Percentiles rank a stretch among this genome's conserved stretches.
Conservation (phyloP, 2,329 filamentous ascomycete genomes). For the Keithomyces neogunnii region DNA sequence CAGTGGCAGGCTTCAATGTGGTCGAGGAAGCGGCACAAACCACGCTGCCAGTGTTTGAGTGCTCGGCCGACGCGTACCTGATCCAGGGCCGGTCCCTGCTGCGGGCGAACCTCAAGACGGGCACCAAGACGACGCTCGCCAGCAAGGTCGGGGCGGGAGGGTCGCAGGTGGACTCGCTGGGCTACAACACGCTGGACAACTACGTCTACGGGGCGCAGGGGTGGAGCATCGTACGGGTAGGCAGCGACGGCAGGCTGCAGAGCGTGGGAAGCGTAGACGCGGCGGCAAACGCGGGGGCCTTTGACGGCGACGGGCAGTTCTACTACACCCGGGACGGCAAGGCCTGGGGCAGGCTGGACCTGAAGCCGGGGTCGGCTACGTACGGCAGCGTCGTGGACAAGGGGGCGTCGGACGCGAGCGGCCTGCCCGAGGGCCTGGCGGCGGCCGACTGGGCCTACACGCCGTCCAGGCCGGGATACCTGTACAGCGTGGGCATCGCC, state of each 20-base stretch:
- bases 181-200: slow-evolving; percentile 5
- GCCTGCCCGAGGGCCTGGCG: neutral
- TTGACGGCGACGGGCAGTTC: slow-evolving; percentile 4
- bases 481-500: slow-evolving; percentile 3
- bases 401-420: neutral
- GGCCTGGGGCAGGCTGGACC: slow-evolving; percentile 2
- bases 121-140: neutral
- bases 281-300: slow-evolving; percentile 2
- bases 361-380: neutral
- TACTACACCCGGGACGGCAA: slow-evolving; percentile 1
- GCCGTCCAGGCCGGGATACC: neutral
- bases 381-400: neutral
- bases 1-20: too few species aligned
- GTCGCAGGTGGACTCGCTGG: slow-evolving; percentile 1
- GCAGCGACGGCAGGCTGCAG: slow-evolving; percentile 1
- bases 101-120: slow-evolving; percentile 1
- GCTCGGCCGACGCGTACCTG: slow-evolving; percentile 2
- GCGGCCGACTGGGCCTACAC: slow-evolving; percentile 3
- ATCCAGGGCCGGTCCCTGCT: slow-evolving; percentile 1
- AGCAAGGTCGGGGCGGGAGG: neutral
- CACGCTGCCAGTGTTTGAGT: neutral
- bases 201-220: slow-evolving; percentile 2
- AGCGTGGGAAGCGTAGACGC: neutral
- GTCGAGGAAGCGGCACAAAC: neutral
- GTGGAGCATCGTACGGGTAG: neutral